phyloP scores from a whole-genome alignment of 352 stramenopile genomes.

The Salisapilia sapeloensis region DNA sequence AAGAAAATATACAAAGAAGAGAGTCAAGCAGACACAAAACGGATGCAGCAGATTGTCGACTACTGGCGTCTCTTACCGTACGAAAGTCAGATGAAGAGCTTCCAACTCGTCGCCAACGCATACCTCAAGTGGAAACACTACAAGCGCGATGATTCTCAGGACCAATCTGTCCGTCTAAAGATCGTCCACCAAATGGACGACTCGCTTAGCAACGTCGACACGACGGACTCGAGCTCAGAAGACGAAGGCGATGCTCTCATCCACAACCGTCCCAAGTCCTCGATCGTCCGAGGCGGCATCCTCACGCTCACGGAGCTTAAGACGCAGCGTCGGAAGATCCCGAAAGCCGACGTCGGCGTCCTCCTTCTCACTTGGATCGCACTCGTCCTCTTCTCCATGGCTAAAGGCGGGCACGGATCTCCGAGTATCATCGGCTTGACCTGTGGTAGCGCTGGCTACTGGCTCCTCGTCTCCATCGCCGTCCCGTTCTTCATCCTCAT shows the following conservation, averaged over 20 bases:
- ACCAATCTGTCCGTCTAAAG: slow-evolving; percentile 7
- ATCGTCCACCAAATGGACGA: slow-evolving; percentile 19
- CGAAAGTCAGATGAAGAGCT: slow-evolving; percentile 55
- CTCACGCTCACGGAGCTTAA: slow-evolving; percentile 29
- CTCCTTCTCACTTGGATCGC: slow-evolving; percentile 64
- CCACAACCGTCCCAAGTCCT: slow-evolving; percentile 14
- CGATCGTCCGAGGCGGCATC: slow-evolving; percentile 7
- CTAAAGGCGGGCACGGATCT: slow-evolving; percentile 56
- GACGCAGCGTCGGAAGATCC: slow-evolving; percentile 26
- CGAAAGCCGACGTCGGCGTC: slow-evolving; percentile 37
- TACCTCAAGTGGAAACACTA: slow-evolving; percentile 64
- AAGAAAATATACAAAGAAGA: slow-evolving; percentile 58
- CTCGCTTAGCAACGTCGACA: slow-evolving; percentile 14
- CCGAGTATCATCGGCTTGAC: slow-evolving; percentile 52
- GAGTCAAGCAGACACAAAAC: slow-evolving; percentile 20
- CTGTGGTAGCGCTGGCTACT: slow-evolving; percentile 55
- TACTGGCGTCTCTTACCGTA: slow-evolving; percentile 55
- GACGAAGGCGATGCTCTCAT: slow-evolving; percentile 41
- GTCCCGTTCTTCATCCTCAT: slow-evolving; percentile 55
- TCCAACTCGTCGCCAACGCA: slow-evolving; percentile 32
- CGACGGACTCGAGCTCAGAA: no score
- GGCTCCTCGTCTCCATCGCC: slow-evolving; percentile 30
- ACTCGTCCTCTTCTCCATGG: slow-evolving; percentile 61
- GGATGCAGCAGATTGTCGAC: slow-evolving; percentile 21
- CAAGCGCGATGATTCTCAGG: slow-evolving; percentile 16